phyloP scores from a whole-genome alignment of 495 filamentous ascomycete species.

The Aspergillus baeticus region DNA sequence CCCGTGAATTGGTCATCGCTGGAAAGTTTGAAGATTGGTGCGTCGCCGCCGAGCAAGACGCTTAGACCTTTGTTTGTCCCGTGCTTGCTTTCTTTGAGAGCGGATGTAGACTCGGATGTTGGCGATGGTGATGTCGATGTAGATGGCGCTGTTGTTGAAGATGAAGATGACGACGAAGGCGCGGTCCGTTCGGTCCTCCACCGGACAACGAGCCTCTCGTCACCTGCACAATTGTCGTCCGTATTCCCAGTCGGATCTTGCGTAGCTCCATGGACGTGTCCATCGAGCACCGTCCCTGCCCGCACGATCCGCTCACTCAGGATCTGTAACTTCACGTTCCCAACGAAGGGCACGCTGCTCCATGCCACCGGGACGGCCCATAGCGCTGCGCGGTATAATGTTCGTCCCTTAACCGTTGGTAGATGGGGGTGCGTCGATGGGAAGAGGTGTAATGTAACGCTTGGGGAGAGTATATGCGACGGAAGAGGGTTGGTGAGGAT shows the following conservation, averaged over 20 bases:
- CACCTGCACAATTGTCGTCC: slow-evolving; percentile 37
- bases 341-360: slow-evolving; percentile 85
- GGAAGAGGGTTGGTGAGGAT: slow-evolving; percentile 81
- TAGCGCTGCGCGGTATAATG: slow-evolving; percentile 87
- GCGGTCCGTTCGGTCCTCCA: slow-evolving; percentile 66
- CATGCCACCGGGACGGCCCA: slow-evolving; percentile 96
- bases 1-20: slow-evolving; percentile 60
- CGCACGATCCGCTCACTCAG: slow-evolving; percentile 82
- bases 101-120: background rate
- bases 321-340: slow-evolving; percentile 84
- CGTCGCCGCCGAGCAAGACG: slow-evolving; percentile 55
- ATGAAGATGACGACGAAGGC: slow-evolving; percentile 3
- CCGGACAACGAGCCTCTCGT: slow-evolving; percentile 80
- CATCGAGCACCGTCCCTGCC: slow-evolving; percentile 38
- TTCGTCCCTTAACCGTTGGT: slow-evolving; percentile 82
- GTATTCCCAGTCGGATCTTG: background rate
- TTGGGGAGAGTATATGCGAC: slow-evolving; percentile 80
- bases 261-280: slow-evolving; percentile 5
- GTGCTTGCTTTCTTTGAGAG: slow-evolving; percentile 22
- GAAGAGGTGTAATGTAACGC: slow-evolving; percentile 92
- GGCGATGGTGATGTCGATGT: background rate
- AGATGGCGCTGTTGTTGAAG: background rate
- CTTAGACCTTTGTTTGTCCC: slow-evolving; percentile 39
- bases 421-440: slow-evolving; percentile 95
- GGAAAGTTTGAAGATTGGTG: slow-evolving; percentile 69